These are phyloP conservation scores for Multifurca ochricompacta DNA, from an alignment of 768 basidiomycete genomes.

Conservation along the genomic window DNA sequence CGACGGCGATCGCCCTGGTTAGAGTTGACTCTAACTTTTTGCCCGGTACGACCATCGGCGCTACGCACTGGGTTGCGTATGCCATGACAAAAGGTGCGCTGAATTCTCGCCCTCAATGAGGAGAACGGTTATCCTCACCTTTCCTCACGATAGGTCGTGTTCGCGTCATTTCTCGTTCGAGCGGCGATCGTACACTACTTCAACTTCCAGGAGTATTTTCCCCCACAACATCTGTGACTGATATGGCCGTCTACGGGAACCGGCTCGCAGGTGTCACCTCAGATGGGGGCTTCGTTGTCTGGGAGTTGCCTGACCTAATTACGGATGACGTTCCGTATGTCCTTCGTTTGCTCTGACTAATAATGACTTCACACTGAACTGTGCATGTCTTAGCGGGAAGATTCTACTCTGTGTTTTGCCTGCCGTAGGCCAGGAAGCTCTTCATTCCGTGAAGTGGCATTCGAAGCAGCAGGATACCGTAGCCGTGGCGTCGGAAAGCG, in stretches of 20 bases:
- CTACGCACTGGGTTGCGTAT: constrained; percentile 89
- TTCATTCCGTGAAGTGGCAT: constrained; percentile 85
- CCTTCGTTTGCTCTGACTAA: background rate
- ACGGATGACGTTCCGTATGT: constrained; percentile 83
- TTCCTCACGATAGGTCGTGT: constrained; percentile 51
- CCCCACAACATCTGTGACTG: constrained; percentile 55
- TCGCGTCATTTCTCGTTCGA: constrained; percentile 81
- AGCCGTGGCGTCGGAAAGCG: constrained; percentile 74
- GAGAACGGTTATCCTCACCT: background rate
- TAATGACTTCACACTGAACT: constrained; percentile 1
- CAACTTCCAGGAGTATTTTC: constrained; percentile 62
- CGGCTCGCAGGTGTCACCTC: constrained; percentile 80
- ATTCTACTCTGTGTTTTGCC: constrained; percentile 65
- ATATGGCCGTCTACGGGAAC: constrained; percentile 82
- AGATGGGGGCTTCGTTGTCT: constrained; percentile 83
- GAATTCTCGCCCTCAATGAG: background rate
- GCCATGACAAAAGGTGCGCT: constrained; percentile 75
- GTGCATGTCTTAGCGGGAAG: constrained; percentile 41
- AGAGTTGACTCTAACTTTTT: constrained; percentile 79
- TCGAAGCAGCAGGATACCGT: constrained; percentile 72
- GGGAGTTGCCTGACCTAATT: constrained; percentile 78
- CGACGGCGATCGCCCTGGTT: constrained; percentile 85
- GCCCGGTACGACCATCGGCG: constrained; percentile 82
- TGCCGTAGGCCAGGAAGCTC: constrained; percentile 46
- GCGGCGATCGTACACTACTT: constrained; percentile 80